Base-by-base conservation (phyloP, 2,329 filamentous ascomycete genomes). In the Scortechinia acanthostroma region DNA sequence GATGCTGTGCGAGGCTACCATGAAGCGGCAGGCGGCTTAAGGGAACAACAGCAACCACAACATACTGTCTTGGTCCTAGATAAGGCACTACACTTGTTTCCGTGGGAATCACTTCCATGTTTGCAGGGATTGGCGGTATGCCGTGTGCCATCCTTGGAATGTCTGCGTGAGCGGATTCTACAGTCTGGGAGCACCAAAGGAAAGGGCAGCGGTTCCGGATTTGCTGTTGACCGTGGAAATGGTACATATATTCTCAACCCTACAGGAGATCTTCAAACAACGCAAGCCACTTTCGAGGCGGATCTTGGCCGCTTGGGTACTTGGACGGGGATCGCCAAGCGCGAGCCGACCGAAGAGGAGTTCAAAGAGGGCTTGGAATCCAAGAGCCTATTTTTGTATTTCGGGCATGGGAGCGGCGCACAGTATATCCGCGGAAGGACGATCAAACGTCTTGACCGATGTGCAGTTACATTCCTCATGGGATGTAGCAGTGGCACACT, bases 31-130 rank as follows among this genome's bases (percentile, higher is more conserved):
- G 17, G 30, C 14, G 16, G 14, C 33, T 57, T 58, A 25, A 47
- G 62, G 44, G 51, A 59, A 20, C 52, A 55, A 4, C 52, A 54
- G 44, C 52, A 52, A 44, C 56, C 50, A 46, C 56, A 55, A 15
- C 84, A 88, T 51, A 80, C 80, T 1, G 77, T 88, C 42, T 66
- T 88, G 15, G 76, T 88, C n/a, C 66, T 88, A 15, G 84, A 88
- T 56, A 86, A 86, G 57, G 70, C 77, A 13, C 63, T 88, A 3
- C 84, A 88, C 53, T 63, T 71, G 2, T 84, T 88, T 52, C 84
- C 84, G 0, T 88, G 84, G 84, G 84, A 88, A 55, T 87, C 80
- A 4, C 57, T 88, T 20, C 80, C 83, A 0, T 87, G 79, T 53
- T 68, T 88, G 35, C 70, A 80, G 49, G 69, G 70, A 3, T 68